Conservation (phyloP, 2,329 filamentous ascomycete genomes). For the Ascochyta clinopodiicola region DNA sequence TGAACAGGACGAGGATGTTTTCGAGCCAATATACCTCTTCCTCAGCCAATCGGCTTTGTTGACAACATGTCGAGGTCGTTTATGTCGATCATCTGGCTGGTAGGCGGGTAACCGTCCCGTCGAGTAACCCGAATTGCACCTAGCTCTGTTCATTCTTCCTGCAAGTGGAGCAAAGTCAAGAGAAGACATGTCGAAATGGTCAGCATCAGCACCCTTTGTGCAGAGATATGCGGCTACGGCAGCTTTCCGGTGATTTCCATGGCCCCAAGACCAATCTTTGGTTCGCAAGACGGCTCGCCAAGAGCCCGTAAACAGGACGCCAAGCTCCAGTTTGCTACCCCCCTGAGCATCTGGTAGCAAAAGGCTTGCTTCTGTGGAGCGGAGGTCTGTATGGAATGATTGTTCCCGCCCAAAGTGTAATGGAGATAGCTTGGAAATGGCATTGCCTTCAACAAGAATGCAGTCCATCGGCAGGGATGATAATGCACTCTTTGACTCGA, state of each 20-base stretch:
- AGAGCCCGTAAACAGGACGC: neutral
- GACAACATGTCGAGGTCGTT: neutral
- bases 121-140: neutral
- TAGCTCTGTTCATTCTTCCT: conserved; percentile 1
- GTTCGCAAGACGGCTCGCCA: neutral
- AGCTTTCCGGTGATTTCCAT: neutral
- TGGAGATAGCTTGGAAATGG: neutral
- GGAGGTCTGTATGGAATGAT: neutral
- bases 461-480: neutral
- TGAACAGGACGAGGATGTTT: neutral
- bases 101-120: neutral
- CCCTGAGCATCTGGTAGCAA: neutral
- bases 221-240: conserved; percentile 8
- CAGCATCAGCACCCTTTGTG: neutral
- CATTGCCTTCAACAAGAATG: conserved; percentile 1
- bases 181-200: neutral
- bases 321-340: neutral
- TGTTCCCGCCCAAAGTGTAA: neutral
- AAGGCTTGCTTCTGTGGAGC: neutral
- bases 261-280: neutral
- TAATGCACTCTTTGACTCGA: no score
- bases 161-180: neutral
- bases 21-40: conserved; percentile 6
- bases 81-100: conserved; percentile 1
- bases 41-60: neutral